Evolutionary conservation across 1,139 yeast species (phyloP).

Genomic region (Sugiyamaella paludigena): DNA sequence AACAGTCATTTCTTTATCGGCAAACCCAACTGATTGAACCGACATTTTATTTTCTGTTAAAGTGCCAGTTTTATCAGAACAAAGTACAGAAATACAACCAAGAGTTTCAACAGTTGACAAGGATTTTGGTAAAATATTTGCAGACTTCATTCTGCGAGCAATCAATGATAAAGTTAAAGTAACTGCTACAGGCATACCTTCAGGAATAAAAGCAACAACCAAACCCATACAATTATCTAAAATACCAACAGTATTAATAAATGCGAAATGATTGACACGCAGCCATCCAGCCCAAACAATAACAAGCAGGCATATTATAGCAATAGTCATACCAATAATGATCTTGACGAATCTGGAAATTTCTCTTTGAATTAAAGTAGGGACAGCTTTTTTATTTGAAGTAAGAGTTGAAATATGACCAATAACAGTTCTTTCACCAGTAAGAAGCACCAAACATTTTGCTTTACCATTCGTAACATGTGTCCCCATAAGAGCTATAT

Average conservation of each 20-base stretch:
- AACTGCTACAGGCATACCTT: slow-evolving; percentile 54
- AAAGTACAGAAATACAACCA: slow-evolving; percentile 51
- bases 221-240: slow-evolving; percentile 40
- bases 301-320: slow-evolving; percentile 44
- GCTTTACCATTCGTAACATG: slow-evolving; percentile 49
- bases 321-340: slow-evolving; percentile 42
- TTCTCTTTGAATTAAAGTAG: slow-evolving; percentile 48
- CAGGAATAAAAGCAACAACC: slow-evolving; percentile 55
- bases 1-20: slow-evolving; percentile 18
- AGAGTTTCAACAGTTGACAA: slow-evolving; percentile 72
- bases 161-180: slow-evolving; percentile 52
- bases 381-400: slow-evolving; percentile 41
- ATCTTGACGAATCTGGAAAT: slow-evolving; percentile 46
- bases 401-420: slow-evolving; percentile 48
- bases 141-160: slow-evolving; percentile 48
- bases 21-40: slow-evolving; percentile 44
- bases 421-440: slow-evolving; percentile 49
- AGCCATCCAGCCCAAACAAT: slow-evolving; percentile 50
- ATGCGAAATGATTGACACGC: slow-evolving; percentile 41
- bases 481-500: slow-evolving; percentile 52
- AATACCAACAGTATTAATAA: slow-evolving; percentile 46
- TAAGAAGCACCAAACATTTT: slow-evolving; percentile 46
- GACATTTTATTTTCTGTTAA: slow-evolving; percentile 51
- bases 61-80: slow-evolving; percentile 56
- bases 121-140: slow-evolving; percentile 47